phyloP scores from a whole-genome alignment of 1,284 basidiomycete species.

The Puccinia coronata region DNA sequence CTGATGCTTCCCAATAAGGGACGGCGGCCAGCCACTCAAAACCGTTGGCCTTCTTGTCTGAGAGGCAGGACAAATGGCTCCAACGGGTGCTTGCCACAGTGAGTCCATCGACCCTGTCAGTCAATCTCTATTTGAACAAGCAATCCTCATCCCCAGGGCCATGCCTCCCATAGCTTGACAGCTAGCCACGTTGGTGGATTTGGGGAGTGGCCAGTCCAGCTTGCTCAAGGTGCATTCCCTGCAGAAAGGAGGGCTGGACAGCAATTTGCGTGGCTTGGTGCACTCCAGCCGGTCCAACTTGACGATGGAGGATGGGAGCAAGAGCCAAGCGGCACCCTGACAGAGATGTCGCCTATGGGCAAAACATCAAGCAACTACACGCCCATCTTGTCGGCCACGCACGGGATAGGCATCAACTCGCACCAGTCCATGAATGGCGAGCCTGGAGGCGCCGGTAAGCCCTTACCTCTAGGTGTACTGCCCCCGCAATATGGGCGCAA shows the following conservation, averaged over 20 bases:
- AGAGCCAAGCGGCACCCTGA: constrained; percentile 33
- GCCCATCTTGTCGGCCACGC: constrained; percentile 39
- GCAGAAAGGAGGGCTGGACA: not conserved
- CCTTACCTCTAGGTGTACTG: too few relatives aligned
- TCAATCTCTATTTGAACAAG: not conserved
- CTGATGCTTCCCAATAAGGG: constrained; percentile 48
- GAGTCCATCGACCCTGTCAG: constrained; percentile 32
- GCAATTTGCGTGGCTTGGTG: not conserved
- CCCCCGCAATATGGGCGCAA: too few relatives aligned
- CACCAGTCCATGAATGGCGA: constrained; percentile 28
- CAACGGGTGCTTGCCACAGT: constrained; percentile 74
- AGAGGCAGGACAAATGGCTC: constrained; percentile 71
- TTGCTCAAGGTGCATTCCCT: not conserved
- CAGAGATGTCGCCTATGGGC: constrained; percentile 33
- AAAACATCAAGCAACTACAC: constrained; percentile 39
- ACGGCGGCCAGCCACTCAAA: constrained; percentile 67
- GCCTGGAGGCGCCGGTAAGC: not conserved
- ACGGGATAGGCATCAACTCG: constrained; percentile 34
- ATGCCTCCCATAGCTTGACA: not conserved
- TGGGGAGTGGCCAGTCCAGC: not conserved
- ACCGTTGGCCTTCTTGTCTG: constrained; percentile 65
- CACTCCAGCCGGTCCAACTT: constrained; percentile 46
- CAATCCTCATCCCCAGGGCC: not conserved
- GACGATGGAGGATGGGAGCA: constrained; percentile 11
- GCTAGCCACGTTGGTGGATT: not conserved